Percentiles rank a stretch among this genome's conserved stretches.
These are phyloP conservation scores for Trypanosoma brucei DNA, from an alignment of 208 protist genomes.

Conservation along the genomic window DNA sequence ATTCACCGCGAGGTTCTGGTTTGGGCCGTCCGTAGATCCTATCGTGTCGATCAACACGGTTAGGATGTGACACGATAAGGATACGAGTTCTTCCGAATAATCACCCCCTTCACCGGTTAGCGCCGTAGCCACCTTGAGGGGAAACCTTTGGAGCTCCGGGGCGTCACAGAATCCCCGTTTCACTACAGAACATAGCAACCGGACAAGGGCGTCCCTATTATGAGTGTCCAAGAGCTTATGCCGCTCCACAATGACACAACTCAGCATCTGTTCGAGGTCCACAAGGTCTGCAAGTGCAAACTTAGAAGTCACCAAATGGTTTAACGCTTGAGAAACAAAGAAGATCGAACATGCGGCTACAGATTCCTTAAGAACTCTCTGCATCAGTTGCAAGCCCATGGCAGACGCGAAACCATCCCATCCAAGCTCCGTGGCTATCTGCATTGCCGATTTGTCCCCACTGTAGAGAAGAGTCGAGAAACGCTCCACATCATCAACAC, in stretches of 20 bases:
- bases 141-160: constrained; percentile 14
- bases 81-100: constrained; percentile 16
- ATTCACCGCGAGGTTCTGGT: not conserved
- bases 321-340: constrained; percentile 41
- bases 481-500: constrained; percentile 20
- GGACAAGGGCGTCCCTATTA: constrained; percentile 15
- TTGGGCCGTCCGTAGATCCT: constrained; percentile 1
- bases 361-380: constrained; percentile 39
- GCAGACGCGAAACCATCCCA: constrained; percentile 21
- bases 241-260: constrained; percentile 19
- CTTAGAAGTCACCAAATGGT: constrained; percentile 33
- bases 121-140: constrained; percentile 3
- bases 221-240: constrained; percentile 10
- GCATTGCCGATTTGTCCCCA: constrained; percentile 25
- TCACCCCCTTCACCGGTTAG: not conserved
- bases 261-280: constrained; percentile 18
- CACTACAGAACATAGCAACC: constrained; percentile 18
- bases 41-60: constrained; percentile 20
- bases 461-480: constrained; percentile 26
- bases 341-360: constrained; percentile 43
- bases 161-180: constrained; percentile 18
- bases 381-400: constrained; percentile 27
- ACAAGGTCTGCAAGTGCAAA: constrained; percentile 17
- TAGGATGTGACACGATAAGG: constrained; percentile 21
- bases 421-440: constrained; percentile 22